A percentile compares a stretch with the other conserved stretches of the same genome.
These are phyloP conservation scores for Eucommia ulmoides DNA, from an alignment of 257 asterid genomes.

Conservation along the genomic window DNA sequence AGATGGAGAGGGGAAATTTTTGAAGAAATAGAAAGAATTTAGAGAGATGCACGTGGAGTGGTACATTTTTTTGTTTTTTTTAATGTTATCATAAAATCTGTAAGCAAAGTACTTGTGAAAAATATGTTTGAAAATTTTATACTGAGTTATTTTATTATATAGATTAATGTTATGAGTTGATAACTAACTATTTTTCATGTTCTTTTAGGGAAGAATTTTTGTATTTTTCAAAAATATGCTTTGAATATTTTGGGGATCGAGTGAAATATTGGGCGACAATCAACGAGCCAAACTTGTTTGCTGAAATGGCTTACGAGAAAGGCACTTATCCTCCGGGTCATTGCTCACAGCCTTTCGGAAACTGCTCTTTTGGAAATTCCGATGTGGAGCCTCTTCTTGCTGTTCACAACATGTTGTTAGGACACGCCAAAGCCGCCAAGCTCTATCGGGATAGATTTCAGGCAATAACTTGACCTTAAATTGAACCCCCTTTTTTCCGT, in stretches of 20 bases:
- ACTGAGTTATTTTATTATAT: too few relatives aligned
- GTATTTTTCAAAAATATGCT: slow-evolving; percentile 48
- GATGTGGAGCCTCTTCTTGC: slow-evolving; percentile 62
- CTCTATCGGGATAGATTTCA: slow-evolving; percentile 41
- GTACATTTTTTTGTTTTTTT: too few relatives aligned
- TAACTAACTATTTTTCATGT: too few relatives aligned
- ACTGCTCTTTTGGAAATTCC: slow-evolving; percentile 53
- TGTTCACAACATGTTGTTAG: slow-evolving; percentile 53
- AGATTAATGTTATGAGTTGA: too few relatives aligned
- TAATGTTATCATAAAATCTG: too few relatives aligned
- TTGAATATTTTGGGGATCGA: slow-evolving; percentile 44
- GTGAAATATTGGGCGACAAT: slow-evolving; percentile 59
- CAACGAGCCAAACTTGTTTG: slow-evolving; percentile 48
- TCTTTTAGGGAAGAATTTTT: slow-evolving; percentile 49
- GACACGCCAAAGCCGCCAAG: slow-evolving; percentile 65
- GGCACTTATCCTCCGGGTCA: slow-evolving; percentile 48
- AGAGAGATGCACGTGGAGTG: too few relatives aligned
- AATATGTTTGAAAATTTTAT: too few relatives aligned
- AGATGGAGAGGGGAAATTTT: too few relatives aligned
- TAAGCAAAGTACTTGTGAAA: too few relatives aligned
- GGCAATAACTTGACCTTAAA: slow-evolving; percentile 17
- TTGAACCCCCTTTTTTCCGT: background rate
- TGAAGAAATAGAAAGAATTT: too few relatives aligned
- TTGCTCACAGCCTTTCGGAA: slow-evolving; percentile 69
- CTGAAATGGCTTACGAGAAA: slow-evolving; percentile 32